A percentile compares a stretch with the other conserved stretches of the same genome.
phyloP scores from a whole-genome alignment of 768 basidiomycete species.

The Clitopilus hobsonii region DNA sequence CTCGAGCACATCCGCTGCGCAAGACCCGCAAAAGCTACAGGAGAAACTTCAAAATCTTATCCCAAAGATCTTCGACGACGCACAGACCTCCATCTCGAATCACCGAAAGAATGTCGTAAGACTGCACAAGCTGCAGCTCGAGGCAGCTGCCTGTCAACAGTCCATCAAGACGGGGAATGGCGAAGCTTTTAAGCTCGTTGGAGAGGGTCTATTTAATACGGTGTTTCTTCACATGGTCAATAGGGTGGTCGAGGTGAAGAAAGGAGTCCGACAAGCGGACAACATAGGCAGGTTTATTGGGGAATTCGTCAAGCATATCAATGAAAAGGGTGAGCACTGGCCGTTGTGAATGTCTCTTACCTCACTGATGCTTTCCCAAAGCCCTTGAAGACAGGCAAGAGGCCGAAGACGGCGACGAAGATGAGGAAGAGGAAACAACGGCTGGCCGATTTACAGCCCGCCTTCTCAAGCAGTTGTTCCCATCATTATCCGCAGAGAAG shows the following conservation, averaged over 20 bases:
- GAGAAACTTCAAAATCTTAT: slow-evolving; percentile 15
- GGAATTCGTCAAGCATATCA: slow-evolving; percentile 69
- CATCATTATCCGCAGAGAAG: slow-evolving; percentile 90
- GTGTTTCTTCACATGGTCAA: slow-evolving; percentile 55
- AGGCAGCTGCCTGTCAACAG: slow-evolving; percentile 53
- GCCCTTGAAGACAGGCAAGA: slow-evolving; percentile 32
- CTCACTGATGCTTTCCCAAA: slow-evolving; percentile 10
- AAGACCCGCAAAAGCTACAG: neutral
- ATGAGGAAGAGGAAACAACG: slow-evolving; percentile 56
- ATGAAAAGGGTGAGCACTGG: slow-evolving; percentile 60
- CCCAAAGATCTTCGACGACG: slow-evolving; percentile 76
- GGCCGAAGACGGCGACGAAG: slow-evolving; percentile 34
- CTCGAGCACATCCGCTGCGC: neutral
- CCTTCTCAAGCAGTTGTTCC: slow-evolving; percentile 63
- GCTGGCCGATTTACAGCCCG: slow-evolving; percentile 63
- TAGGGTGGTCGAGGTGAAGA: slow-evolving; percentile 68
- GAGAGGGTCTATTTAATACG: slow-evolving; percentile 75
- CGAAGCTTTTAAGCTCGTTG: slow-evolving; percentile 44
- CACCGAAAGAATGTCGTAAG: slow-evolving; percentile 88
- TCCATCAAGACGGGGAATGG: slow-evolving; percentile 38
- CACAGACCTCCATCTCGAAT: slow-evolving; percentile 66
- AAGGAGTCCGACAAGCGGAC: slow-evolving; percentile 74
- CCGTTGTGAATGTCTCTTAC: neutral
- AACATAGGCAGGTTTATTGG: slow-evolving; percentile 78
- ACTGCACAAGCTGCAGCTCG: slow-evolving; percentile 72